Conservation (phyloP, 2,329 filamentous ascomycete species). For the Aureobasidium subglaciale region DNA sequence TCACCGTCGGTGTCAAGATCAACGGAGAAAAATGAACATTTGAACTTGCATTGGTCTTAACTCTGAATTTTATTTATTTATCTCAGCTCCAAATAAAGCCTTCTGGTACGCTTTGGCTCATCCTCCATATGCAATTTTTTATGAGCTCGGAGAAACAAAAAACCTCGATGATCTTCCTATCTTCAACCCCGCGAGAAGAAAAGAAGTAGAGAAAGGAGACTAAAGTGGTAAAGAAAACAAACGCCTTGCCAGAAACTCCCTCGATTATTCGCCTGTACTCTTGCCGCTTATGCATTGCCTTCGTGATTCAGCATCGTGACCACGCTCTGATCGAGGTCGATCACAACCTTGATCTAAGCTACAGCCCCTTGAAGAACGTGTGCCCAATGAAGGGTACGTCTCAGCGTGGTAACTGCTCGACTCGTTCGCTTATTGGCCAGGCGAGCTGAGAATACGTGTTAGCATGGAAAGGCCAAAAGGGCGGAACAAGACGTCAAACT, state of each 20-base stretch:
- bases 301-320: not conserved
- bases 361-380: slow-evolving; percentile 20
- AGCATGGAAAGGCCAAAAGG: not conserved
- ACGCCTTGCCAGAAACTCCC: slow-evolving; percentile 3
- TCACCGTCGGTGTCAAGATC: no score
- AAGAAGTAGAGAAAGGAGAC: not conserved
- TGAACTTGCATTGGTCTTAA: not conserved
- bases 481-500: slow-evolving; percentile 25
- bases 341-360: not conserved
- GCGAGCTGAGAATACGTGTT: slow-evolving; percentile 21
- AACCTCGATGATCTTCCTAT: not conserved
- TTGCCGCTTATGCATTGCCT: not conserved
- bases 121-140: slow-evolving; percentile 15
- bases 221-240: slow-evolving; percentile 3
- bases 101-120: not conserved
- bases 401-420: not conserved
- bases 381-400: slow-evolving; percentile 30
- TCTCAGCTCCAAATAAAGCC: not conserved
- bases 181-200: not conserved
- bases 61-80: not conserved
- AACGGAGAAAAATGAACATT: not conserved
- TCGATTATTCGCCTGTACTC: not conserved
- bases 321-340: not conserved
- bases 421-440: slow-evolving; percentile 17
- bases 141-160: not conserved